A percentile compares a stretch with the other conserved stretches of the same genome.
phyloP scores from a whole-genome alignment of 2,329 filamentous ascomycete genomes.

The Dactylonectria estremocensis region DNA sequence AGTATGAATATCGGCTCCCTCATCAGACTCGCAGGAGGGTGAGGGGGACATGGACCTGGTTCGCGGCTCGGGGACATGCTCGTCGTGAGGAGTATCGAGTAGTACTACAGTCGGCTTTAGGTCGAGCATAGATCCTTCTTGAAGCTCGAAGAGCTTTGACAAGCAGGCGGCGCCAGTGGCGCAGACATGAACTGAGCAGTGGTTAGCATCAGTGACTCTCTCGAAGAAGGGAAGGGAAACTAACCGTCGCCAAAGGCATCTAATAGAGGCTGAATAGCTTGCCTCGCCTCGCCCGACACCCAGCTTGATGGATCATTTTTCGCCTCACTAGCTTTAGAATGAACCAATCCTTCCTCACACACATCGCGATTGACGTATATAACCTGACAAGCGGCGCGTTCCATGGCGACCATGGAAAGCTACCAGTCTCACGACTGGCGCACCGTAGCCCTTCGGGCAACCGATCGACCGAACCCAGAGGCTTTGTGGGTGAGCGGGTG shows the following conservation, averaged over 20 bases:
- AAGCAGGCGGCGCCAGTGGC: conserved; percentile 68
- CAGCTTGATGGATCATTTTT: conserved; percentile 48
- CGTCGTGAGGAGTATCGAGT: conserved; percentile 69
- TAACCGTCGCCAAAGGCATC: conserved; percentile 70
- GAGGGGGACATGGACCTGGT: conserved; percentile 59
- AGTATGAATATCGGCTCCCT: conserved; percentile 58
- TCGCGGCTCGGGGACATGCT: conserved; percentile 57
- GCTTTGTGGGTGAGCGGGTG: conserved; percentile 23
- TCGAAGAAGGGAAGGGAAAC: conserved; percentile 33
- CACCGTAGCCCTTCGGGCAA: conserved; percentile 65
- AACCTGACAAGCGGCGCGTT: conserved; percentile 70
- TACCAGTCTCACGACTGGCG: conserved; percentile 74
- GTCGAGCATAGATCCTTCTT: conserved; percentile 67
- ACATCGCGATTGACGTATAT: conserved; percentile 73
- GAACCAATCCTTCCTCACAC: conserved; percentile 62
- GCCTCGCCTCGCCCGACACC: conserved; percentile 59
- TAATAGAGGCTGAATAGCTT: conserved; percentile 66
- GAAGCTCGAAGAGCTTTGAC: conserved; percentile 66
- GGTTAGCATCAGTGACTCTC: conserved; percentile 40
- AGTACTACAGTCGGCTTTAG: conserved; percentile 71
- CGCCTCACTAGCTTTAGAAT: conserved; percentile 29
- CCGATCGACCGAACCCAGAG: conserved; percentile 40
- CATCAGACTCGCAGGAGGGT: conserved; percentile 57
- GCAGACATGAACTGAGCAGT: conserved; percentile 66
- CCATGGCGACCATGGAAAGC: conserved; percentile 70